Evolutionary conservation across 2,329 filamentous ascomycete genomes (phyloP).

Genomic region (Chaetothyriales sp.): DNA sequence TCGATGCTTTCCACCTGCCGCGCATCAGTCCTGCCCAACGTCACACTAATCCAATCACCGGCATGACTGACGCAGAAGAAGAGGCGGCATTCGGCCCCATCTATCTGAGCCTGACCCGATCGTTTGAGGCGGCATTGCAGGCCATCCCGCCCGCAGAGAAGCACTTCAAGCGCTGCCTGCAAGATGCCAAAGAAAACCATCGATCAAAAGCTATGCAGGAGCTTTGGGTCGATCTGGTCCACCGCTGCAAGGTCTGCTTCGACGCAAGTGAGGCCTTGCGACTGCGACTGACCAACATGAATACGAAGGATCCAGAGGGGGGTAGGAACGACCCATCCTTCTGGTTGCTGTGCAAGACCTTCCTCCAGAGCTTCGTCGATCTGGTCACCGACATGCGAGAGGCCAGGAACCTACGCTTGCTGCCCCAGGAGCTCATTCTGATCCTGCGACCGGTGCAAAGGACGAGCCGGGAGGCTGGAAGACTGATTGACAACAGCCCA

Average conservation of each 20-base stretch:
- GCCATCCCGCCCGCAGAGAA: slow-evolving; percentile 56
- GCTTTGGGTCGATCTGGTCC: slow-evolving; percentile 57
- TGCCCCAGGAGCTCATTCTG: slow-evolving; percentile 53
- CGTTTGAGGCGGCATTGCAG: slow-evolving; percentile 59
- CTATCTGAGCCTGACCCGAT: slow-evolving; percentile 59
- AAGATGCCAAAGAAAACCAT: slow-evolving; percentile 48
- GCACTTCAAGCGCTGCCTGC: slow-evolving; percentile 52
- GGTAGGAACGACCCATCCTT: slow-evolving; percentile 42
- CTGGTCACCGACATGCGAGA: slow-evolving; percentile 35
- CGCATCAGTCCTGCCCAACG: slow-evolving; percentile 31
- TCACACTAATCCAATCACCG: slow-evolving; percentile 42
- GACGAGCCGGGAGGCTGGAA: slow-evolving; percentile 65
- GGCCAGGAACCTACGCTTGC: slow-evolving; percentile 33
- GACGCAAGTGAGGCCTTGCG: slow-evolving; percentile 62
- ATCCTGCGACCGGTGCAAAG: slow-evolving; percentile 70
- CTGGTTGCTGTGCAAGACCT: slow-evolving; percentile 55
- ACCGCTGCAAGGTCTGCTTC: slow-evolving; percentile 56
- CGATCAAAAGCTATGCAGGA: slow-evolving; percentile 47
- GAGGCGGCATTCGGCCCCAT: slow-evolving; percentile 72
- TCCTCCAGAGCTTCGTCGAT: slow-evolving; percentile 36
- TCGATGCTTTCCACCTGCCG: slow-evolving; percentile 60
- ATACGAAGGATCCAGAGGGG: slow-evolving; percentile 68
- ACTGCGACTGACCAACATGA: slow-evolving; percentile 60
- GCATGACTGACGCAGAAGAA: slow-evolving; percentile 57
- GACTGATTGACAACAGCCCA: slow-evolving; percentile 53